Percentiles rank a stretch among this genome's conserved stretches.
phyloP scores from a whole-genome alignment of 148 eudicot species.

The Silene uniflora region DNA sequence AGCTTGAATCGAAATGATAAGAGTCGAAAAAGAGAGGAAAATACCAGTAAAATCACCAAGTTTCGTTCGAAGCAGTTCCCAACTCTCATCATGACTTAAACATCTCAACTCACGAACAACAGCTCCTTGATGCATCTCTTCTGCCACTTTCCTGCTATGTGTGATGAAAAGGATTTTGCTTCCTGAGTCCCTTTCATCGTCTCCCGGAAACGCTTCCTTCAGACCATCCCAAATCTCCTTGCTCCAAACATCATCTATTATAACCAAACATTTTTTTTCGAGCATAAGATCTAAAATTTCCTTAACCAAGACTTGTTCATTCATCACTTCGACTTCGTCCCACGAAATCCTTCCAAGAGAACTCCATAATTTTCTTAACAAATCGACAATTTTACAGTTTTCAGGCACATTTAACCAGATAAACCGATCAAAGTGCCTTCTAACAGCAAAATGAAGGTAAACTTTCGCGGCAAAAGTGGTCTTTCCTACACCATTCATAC shows the following conservation, averaged over 20 bases:
- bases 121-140: constrained; percentile 13
- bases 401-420: constrained; percentile 22
- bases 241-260: constrained; percentile 41
- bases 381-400: constrained; percentile 2
- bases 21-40: background rate
- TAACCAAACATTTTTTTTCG: constrained; percentile 40
- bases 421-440: constrained; percentile 22
- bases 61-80: constrained; percentile 30
- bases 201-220: constrained; percentile 30
- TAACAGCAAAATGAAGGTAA: constrained; percentile 19
- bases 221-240: constrained; percentile 31
- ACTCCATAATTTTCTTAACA: constrained; percentile 18
- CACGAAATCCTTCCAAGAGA: constrained; percentile 21
- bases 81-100: constrained; percentile 26
- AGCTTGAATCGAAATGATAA: background rate
- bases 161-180: constrained; percentile 31
- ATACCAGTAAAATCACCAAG: constrained; percentile 10
- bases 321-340: constrained; percentile 22
- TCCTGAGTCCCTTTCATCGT: constrained; percentile 15
- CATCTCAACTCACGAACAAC: constrained; percentile 19
- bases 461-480: constrained; percentile 28
- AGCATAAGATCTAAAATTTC: constrained; percentile 31
- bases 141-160: constrained; percentile 13
- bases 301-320: constrained; percentile 26
- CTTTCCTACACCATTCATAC: constrained; percentile 34